Evolutionary conservation across 2,329 filamentous ascomycete species (phyloP).

Genomic region (Aquanectria penicillioides): DNA sequence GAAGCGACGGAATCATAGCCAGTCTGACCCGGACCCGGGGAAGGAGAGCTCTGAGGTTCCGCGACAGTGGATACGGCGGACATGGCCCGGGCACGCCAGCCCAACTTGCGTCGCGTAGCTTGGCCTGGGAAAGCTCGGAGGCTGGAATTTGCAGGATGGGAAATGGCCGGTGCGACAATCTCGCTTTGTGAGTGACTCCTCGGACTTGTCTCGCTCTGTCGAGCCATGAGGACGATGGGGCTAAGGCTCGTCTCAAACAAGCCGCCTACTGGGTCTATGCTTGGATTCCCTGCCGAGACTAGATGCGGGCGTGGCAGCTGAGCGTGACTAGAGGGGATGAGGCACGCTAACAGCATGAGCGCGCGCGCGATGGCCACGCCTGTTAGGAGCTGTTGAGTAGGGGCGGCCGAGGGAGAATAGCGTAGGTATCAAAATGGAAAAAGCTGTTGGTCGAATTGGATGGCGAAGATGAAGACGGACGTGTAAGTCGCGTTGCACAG

Average conservation of each 20-base stretch:
- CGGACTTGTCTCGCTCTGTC: constrained; percentile 1
- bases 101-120: constrained; percentile 12
- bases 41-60: constrained; percentile 23
- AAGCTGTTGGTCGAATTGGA: constrained; percentile 5
- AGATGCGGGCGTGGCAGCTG: constrained; percentile 26
- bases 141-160: constrained; percentile 4
- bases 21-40: constrained; percentile 8
- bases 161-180: constrained; percentile 17
- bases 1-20: neutral
- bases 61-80: constrained; percentile 30
- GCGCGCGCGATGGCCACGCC: neutral
- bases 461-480: neutral
- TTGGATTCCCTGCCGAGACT: constrained; percentile 33
- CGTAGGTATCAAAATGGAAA: constrained; percentile 14
- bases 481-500: neutral
- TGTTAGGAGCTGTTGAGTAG: neutral
- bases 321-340: constrained; percentile 12
- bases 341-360: constrained; percentile 11
- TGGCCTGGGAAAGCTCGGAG: constrained; percentile 3
- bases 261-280: constrained; percentile 22
- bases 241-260: constrained; percentile 31
- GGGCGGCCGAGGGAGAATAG: neutral
- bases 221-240: constrained; percentile 10
- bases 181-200: constrained; percentile 7
- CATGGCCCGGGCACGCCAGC: constrained; percentile 24